Evolutionary conservation across 441 rosid species (phyloP), one percentile per base, ranked within the genome.

Genomic region (Theobroma grandiflorum): DNA sequence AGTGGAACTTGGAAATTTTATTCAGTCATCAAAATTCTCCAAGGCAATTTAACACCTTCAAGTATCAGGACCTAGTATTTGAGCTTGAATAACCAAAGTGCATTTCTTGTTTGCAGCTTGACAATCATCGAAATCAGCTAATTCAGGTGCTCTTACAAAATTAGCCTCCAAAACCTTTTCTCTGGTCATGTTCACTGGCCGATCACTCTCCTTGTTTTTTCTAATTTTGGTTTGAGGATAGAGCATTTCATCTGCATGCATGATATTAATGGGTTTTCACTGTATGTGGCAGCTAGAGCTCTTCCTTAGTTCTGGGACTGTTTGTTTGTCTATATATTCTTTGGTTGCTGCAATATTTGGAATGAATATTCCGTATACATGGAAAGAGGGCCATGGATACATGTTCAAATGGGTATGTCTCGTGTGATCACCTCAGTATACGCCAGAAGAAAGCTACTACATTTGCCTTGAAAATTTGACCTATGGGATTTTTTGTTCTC

Each of bases 281-380:
- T 8, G 22, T 35, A 40, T 74, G 55, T 66, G 69, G 74, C 89
- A 88, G 87, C 82, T 88, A 49, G 91, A 86, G 79, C 88, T 88
- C 65, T 83, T 88, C 81, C 80, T 88, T 64, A 82, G 86, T 79
- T 84, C 89, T 2, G 91, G 89, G 78, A 86, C 88, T 16, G 91
- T 88, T n/a, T 86, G 86, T 76, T 52, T 88, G 71, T 83, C 91
- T 59, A 53, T 88, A 72, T 85, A 88, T 81, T 88, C 91, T 52
- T 73, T 88, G 85, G 91, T 86, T 65, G 91, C 87, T 72, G 91
- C 77, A 69, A 87, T 86, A 73, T 88, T 88, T 71, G 89, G 89
- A 62, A 82, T 88, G 91, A 88, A 88, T 81, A 83, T 88, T 72
- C 88, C 87, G 4, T 86, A 88, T 72, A 79, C 82, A 15, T 86